Evolutionary conservation across 148 eudicot genomes (phyloP).

Genomic region (Chenopodium quinoa): DNA sequence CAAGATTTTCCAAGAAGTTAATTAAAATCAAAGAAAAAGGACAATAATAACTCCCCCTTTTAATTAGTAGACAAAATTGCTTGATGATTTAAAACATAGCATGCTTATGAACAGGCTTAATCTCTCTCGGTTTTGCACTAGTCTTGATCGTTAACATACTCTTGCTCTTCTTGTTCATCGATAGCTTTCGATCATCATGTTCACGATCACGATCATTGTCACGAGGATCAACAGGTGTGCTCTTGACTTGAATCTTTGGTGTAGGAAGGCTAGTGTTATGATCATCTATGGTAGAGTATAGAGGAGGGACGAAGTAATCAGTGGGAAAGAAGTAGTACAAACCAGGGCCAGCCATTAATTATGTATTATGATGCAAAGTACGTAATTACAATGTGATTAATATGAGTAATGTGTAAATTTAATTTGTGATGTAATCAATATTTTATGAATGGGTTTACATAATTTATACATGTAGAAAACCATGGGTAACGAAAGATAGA

Average conservation of each 20-base stretch:
- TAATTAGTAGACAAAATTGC: too few species aligned
- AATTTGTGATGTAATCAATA: not conserved
- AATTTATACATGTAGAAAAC: not conserved
- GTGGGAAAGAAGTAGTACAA: conserved; percentile 21
- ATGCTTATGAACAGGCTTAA: not conserved
- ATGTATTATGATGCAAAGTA: not conserved
- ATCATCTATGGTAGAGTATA: conserved; percentile 4
- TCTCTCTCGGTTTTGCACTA: conserved; percentile 9
- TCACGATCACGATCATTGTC: not conserved
- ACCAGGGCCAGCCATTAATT: conserved; percentile 25
- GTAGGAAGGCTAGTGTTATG: not conserved
- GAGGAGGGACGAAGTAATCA: conserved; percentile 25
- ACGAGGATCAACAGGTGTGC: not conserved
- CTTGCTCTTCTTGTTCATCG: conserved; percentile 8
- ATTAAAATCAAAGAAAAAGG: not conserved
- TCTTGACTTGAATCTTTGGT: not conserved
- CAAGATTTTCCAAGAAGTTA: too few species aligned
- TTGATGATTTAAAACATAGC: not conserved
- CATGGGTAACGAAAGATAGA: not conserved
- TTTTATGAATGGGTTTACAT: not conserved
- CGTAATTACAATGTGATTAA: not conserved
- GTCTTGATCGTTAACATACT: not conserved
- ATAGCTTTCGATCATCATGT: not conserved
- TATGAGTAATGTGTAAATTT: not conserved
- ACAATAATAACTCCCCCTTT: not conserved